These are phyloP conservation scores for Auricularia heimuer DNA, from an alignment of 768 basidiomycete species.

Conservation along the genomic window DNA sequence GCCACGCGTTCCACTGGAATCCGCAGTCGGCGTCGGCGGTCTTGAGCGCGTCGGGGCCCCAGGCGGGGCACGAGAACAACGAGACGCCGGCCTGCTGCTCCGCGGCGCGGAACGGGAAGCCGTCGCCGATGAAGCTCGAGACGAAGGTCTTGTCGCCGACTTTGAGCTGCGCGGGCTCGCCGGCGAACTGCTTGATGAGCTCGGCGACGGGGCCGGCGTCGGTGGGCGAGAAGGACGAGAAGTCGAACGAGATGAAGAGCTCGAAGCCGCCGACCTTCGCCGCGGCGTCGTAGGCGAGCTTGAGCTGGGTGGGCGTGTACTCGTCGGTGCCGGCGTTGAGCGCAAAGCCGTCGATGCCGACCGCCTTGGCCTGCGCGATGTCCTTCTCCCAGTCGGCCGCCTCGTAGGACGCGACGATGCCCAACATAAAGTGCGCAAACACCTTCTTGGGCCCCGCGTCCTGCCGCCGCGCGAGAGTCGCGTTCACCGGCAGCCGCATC, in stretches of 20 bases:
- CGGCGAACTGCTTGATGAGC: slow-evolving; percentile 11
- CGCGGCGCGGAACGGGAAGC: not conserved
- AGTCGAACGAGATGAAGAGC: slow-evolving; percentile 14
- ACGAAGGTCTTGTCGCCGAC: slow-evolving; percentile 12
- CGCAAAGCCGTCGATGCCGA: slow-evolving; percentile 13
- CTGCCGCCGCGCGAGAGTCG: no score
- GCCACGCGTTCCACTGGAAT: slow-evolving; percentile 2
- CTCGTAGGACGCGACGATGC: slow-evolving; percentile 13
- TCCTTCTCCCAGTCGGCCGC: slow-evolving; percentile 10
- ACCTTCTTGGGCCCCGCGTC: slow-evolving; percentile 11
- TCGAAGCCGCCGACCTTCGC: slow-evolving; percentile 6
- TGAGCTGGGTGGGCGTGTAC: slow-evolving; percentile 14
- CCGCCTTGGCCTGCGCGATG: slow-evolving; percentile 11
- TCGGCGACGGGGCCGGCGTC: slow-evolving; percentile 9
- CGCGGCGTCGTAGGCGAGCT: slow-evolving; percentile 12
- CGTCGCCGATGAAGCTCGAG: slow-evolving; percentile 16
- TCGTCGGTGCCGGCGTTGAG: slow-evolving; percentile 16
- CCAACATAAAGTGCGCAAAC: slow-evolving; percentile 17
- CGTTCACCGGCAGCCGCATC: no score
- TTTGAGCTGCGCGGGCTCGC: slow-evolving; percentile 11
- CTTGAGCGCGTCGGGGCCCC: slow-evolving; percentile 9
- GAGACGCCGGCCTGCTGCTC: slow-evolving; percentile 7
- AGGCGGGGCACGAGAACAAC: slow-evolving; percentile 16
- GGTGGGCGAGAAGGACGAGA: slow-evolving; percentile 2
- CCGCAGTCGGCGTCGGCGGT: slow-evolving; percentile 2